Evolutionary conservation across 1,139 yeast genomes (phyloP), one percentile per base, ranked within the genome.

Genomic region (Hemisphaericaspora xylanilytica): DNA sequence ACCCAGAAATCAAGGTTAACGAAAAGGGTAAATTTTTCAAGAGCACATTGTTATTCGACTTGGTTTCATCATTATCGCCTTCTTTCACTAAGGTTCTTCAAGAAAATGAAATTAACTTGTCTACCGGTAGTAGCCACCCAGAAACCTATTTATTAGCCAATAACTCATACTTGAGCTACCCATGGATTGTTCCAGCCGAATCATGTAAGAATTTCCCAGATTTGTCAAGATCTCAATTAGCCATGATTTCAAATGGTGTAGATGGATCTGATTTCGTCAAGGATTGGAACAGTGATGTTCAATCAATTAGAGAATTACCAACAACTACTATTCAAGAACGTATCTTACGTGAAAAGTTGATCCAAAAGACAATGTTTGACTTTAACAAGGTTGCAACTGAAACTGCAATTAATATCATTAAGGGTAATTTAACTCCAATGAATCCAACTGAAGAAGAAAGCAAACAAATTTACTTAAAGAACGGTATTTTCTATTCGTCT

Each of bases 201-300:
- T 51, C 48, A 20, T 42, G 55, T 10, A 47, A 50, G 22, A 56
- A 58, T 37, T 47, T 55, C 14, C 78, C 92, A 3, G 95, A 86
- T 52, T 52, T 74, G 32, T 80, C 85, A 13, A 73, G 83, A 52
- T 65, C 79, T 34, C 94, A 84, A 63, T 66, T 75, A 36, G 73
- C 75, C n/a, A 63, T 69, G 35, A 61, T 80, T 30, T 49, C 62
- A 29, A 74, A 77, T 46, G 86, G 85, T 24, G 70, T 73, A 20
- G 85, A 79, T 49, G 82, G 81, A 17, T 74, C 78, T 16, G 81
- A 71, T 38, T 55, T 67, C 25, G 73, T 69, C 42, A 79, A 82
- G 51, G 96, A 89, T 52, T 90, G 95, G 89, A 89, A 89, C 57
- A 96, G 85, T 49, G 97, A 92, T 51, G 80, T 82, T 52, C 97